Base-by-base conservation (phyloP, 192 early-diverging fungal genomes). In the Radiomyces spectabilis region DNA sequence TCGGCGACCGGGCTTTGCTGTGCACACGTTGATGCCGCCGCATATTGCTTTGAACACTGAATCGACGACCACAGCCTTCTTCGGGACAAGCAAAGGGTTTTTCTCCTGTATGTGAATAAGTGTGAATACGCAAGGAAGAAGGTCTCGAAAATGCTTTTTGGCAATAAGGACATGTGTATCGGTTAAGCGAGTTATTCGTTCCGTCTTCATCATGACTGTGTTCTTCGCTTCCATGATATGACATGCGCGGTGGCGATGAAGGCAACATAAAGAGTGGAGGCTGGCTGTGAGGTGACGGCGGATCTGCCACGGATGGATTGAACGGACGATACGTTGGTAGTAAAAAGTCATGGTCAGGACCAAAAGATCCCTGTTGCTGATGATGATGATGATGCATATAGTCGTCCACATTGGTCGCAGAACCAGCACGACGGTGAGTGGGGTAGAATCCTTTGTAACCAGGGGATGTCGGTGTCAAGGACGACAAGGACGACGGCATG, bases 31-130 rank as follows among this genome's bases (percentile, higher is more conserved):
- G 26, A 41, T 65, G 56, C 6, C 55, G 41, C 25, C 63, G 71
- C 77, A 85, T 68, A 38, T 88, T 88, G 54, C 85, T 86, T 18
- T 73, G 68, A 4, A 86, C 84, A 21, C 82, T 80, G 46, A 88
- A 88, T 35, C 71, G 44, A 26, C 60, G 60, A 19, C 44, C 52
- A 16, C 51, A 62, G 7, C 60, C 60, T 15, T 43, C 22, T 39
- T 62, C 27, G 15, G 50, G 60, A 38, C 68, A 71, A 9, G 46
- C 49, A 27, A 67, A 66, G 2, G 70, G 70, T 10, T 72, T 72
- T 45, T 72, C 70, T 10, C 70, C 70, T 0, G 70, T 72, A 43
- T 72, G 70, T 2, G 70, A 63, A 26, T 67, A 58, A 26, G 53
- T 67, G 32, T 72, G 70, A 30, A 83, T 84, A 1, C 73, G 56